Conservation (phyloP, 768 basidiomycete genomes). For the Harrya chromipes region DNA sequence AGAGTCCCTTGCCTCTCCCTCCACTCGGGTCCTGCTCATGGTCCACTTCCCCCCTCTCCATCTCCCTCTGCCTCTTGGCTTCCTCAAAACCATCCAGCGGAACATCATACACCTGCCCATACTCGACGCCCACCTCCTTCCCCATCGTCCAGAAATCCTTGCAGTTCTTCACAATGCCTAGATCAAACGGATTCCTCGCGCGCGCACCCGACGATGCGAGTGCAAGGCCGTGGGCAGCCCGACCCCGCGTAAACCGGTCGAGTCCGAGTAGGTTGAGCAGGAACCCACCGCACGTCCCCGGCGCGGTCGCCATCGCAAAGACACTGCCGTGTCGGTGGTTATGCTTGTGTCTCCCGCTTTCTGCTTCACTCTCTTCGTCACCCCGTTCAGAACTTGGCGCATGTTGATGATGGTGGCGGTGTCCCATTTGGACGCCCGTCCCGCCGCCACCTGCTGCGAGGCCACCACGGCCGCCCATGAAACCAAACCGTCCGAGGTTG, state of each 20-base stretch:
- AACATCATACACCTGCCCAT: constrained; percentile 85
- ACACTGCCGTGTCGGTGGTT: constrained; percentile 42
- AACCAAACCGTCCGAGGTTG: constrained; percentile 93
- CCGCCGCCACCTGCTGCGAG: constrained; percentile 54
- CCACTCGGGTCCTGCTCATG: constrained; percentile 49
- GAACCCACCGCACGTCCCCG: constrained; percentile 49
- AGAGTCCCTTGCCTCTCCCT: constrained; percentile 36
- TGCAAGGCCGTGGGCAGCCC: constrained; percentile 82
- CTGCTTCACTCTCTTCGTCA: constrained; percentile 40
- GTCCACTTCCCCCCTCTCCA: constrained; percentile 39
- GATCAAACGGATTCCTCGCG: constrained; percentile 89
- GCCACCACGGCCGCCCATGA: constrained; percentile 90
- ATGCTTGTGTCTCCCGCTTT: constrained; percentile 39
- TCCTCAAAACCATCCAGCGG: constrained; percentile 81
- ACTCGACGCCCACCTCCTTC: constrained; percentile 83
- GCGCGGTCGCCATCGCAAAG: constrained; percentile 33
- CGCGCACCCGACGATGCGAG: constrained; percentile 51
- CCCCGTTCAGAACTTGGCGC: constrained; percentile 42
- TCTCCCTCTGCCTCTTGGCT: constrained; percentile 58
- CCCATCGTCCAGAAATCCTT: constrained; percentile 94
- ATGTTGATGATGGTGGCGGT: constrained; percentile 46
- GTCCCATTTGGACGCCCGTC: constrained; percentile 73
- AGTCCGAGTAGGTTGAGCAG: constrained; percentile 89
- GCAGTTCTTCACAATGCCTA: constrained; percentile 76
- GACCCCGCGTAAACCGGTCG: constrained; percentile 91